Evolutionary conservation across 257 asterid genomes (phyloP).

Genomic region (Rubia yunnanensis): DNA sequence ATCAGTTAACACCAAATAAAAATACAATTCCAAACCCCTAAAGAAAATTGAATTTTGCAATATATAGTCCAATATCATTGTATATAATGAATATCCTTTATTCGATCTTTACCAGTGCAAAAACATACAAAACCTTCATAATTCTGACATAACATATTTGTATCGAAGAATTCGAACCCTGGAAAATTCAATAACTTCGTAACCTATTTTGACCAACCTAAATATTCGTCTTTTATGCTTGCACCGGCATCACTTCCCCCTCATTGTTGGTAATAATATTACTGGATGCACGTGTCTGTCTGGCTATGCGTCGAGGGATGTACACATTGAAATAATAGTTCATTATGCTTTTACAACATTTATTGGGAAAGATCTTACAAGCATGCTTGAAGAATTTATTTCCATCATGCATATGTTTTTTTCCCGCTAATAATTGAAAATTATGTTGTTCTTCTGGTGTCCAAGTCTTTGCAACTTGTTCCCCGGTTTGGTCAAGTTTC

Average conservation of each 20-base stretch:
- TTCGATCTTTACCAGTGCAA: too few relatives aligned
- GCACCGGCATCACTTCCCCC: neutral
- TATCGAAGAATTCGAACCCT: too few relatives aligned
- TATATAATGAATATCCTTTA: too few relatives aligned
- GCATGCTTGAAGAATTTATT: constrained; percentile 47
- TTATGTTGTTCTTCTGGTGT: constrained; percentile 40
- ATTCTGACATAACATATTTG: too few relatives aligned
- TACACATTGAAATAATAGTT: constrained; percentile 57
- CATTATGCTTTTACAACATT: constrained; percentile 28
- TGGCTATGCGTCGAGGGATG: constrained; percentile 46
- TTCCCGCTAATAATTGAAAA: constrained; percentile 43
- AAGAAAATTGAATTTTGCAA: too few relatives aligned
- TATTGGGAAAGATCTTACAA: constrained; percentile 37
- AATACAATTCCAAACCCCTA: too few relatives aligned
- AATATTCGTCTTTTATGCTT: too few relatives aligned
- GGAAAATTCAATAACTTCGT: too few relatives aligned
- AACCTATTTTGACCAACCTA: too few relatives aligned
- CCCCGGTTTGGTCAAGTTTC: constrained; percentile 78
- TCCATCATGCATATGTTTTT: constrained; percentile 20
- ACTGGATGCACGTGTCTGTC: constrained; percentile 30
- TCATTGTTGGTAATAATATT: constrained; percentile 46
- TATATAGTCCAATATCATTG: too few relatives aligned
- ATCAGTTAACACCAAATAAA: too few relatives aligned
- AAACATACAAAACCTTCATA: too few relatives aligned
- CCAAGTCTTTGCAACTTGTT: constrained; percentile 49